A percentile compares a stretch with the other conserved stretches of the same genome.
phyloP scores from a whole-genome alignment of 495 filamentous ascomycete genomes.

The Aspergillus sparsus region DNA sequence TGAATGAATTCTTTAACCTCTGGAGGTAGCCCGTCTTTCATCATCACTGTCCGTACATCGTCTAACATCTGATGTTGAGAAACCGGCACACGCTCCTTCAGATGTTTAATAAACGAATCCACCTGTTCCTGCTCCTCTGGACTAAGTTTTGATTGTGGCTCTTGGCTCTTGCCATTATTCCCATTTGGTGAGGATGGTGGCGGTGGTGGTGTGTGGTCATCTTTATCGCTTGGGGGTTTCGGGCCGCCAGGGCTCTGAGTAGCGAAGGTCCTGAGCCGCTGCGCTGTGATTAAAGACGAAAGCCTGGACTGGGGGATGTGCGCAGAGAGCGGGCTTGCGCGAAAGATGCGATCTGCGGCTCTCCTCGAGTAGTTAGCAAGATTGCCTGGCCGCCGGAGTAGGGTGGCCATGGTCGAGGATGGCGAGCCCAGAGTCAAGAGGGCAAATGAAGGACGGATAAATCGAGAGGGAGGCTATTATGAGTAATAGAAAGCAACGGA shows the following conservation, averaged over 20 bases:
- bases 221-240: constrained; percentile 47
- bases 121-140: constrained; percentile 40
- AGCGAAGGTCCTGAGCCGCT: constrained; percentile 56
- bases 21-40: constrained; percentile 35
- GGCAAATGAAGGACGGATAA: constrained; percentile 24
- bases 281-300: constrained; percentile 48
- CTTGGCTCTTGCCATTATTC: constrained; percentile 34
- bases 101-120: constrained; percentile 32
- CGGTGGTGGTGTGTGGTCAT: constrained; percentile 28
- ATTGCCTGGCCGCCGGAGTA: constrained; percentile 66
- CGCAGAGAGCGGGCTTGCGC: constrained; percentile 42
- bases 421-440: constrained; percentile 40
- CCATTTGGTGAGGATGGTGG: constrained; percentile 20
- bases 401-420: constrained; percentile 60
- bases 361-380: constrained; percentile 62
- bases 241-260: constrained; percentile 49
- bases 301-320: constrained; percentile 39
- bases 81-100: constrained; percentile 32
- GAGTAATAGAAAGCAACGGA: constrained; percentile 26
- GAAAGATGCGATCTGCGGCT: constrained; percentile 48
- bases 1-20: constrained; percentile 37
- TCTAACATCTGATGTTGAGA: constrained; percentile 35
- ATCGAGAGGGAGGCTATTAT: constrained; percentile 24
- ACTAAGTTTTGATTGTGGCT: constrained; percentile 35
- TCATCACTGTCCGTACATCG: constrained; percentile 35